Evolutionary conservation across 495 filamentous ascomycete genomes (phyloP).

Genomic region (Neurospora hispaniola): DNA sequence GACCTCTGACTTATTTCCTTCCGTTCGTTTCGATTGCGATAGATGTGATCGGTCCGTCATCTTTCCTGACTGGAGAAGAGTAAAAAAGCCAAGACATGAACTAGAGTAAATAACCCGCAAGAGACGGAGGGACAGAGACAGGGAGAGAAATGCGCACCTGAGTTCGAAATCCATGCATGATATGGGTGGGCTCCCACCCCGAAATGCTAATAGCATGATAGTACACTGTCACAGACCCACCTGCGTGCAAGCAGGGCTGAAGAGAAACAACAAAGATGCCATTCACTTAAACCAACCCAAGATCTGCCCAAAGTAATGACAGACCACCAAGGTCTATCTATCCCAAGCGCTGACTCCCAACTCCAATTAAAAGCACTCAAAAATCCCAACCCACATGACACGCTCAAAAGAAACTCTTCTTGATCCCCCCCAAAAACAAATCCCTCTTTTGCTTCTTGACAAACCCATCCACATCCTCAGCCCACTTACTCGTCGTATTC

Average conservation of each 20-base stretch:
- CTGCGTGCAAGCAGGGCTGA: neutral
- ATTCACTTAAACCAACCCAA: neutral
- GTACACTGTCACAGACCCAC: too few species aligned
- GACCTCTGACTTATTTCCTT: too few species aligned
- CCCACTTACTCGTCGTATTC: constrained; percentile 68
- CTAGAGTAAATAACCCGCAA: too few species aligned
- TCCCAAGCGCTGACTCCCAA: neutral
- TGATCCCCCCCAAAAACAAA: constrained; percentile 54
- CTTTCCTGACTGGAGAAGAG: too few species aligned
- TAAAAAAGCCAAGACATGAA: too few species aligned
- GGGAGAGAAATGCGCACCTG: too few species aligned
- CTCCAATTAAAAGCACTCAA: neutral
- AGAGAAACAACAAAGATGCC: neutral
- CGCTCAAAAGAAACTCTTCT: constrained; percentile 30
- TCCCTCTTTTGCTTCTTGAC: constrained; percentile 78
- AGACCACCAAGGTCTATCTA: neutral
- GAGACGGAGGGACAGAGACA: too few species aligned
- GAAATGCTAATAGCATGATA: too few species aligned
- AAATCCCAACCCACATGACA: neutral
- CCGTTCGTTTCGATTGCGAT: too few species aligned
- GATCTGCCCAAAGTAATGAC: neutral
- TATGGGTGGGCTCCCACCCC: too few species aligned
- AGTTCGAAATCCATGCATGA: too few species aligned
- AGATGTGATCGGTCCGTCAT: too few species aligned
- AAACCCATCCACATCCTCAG: constrained; percentile 77